phyloP scores from a whole-genome alignment of 805 yeast species.

The Candida lessepsii region DNA sequence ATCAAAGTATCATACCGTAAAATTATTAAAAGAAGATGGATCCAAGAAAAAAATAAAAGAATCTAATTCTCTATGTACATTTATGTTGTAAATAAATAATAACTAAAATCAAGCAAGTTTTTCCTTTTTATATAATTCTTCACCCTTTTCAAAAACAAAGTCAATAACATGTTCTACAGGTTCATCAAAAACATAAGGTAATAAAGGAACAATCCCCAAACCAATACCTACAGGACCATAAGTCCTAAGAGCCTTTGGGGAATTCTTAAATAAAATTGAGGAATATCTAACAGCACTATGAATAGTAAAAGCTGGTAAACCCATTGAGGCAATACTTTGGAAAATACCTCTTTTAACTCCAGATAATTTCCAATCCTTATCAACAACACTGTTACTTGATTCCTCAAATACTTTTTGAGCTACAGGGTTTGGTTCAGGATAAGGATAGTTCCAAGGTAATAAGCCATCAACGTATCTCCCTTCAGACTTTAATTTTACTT shows the following conservation, averaged over 20 bases:
- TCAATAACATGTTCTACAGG: conserved; percentile 76
- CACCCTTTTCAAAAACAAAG: conserved; percentile 54
- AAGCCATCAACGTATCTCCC: conserved; percentile 61
- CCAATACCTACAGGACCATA: conserved; percentile 83
- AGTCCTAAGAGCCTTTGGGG: conserved; percentile 47
- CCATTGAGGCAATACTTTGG: conserved; percentile 83
- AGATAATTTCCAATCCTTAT: conserved; percentile 65
- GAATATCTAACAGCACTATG: conserved; percentile 75
- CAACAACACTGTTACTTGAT: conserved; percentile 29
- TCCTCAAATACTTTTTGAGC: conserved; percentile 34
- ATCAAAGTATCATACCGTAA: too few species aligned
- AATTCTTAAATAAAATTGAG: conserved; percentile 57
- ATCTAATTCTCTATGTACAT: neutral
- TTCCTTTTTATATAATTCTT: conserved; percentile 19
- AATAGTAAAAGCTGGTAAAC: conserved; percentile 81
- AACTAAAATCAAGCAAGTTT: conserved; percentile 1
- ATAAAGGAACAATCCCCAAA: conserved; percentile 68
- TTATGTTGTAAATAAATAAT: conserved; percentile 3
- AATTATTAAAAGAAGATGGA: too few species aligned
- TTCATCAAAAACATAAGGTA: conserved; percentile 78
- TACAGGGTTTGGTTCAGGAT: conserved; percentile 38
- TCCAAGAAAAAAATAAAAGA: too few species aligned
- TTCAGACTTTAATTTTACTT: conserved; percentile 60
- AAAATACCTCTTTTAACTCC: conserved; percentile 72
- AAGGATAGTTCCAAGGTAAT: conserved; percentile 63